Conservation (phyloP, 768 basidiomycete species). For the Tylopilus subfusipes region DNA sequence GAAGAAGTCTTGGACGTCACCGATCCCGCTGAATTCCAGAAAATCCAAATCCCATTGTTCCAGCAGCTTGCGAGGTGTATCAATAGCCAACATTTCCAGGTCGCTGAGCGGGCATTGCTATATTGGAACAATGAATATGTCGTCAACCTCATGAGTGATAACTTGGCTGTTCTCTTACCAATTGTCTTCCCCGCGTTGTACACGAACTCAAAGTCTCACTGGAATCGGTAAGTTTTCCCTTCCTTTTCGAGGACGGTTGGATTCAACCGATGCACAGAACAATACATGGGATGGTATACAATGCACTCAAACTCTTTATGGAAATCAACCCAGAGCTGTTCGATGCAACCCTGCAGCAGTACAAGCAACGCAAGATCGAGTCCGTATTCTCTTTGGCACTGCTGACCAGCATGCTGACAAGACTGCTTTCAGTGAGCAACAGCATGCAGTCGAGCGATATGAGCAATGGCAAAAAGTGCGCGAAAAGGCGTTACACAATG, state of each 20-base stretch:
- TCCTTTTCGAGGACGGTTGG: background rate
- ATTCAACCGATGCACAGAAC: slow-evolving; percentile 53
- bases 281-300: slow-evolving; percentile 99
- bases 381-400: slow-evolving; percentile 41
- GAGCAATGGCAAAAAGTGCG: slow-evolving; percentile 88
- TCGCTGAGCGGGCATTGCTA: slow-evolving; percentile 92
- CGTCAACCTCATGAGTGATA: slow-evolving; percentile 98
- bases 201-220: slow-evolving; percentile 94
- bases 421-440: slow-evolving; percentile 64
- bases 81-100: slow-evolving; percentile 99
- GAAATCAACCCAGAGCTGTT: slow-evolving; percentile 97
- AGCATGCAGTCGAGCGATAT: slow-evolving; percentile 79
- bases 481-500: slow-evolving; percentile 69
- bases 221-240: slow-evolving; percentile 79
- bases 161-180: slow-evolving; percentile 81
- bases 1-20: slow-evolving; percentile 99
- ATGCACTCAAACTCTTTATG: slow-evolving; percentile 97
- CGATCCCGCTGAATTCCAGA: slow-evolving; percentile 92
- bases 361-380: slow-evolving; percentile 84
- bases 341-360: slow-evolving; percentile 89
- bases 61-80: slow-evolving; percentile 94
- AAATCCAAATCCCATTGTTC: slow-evolving; percentile 91
- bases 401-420: slow-evolving; percentile 1
- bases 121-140: slow-evolving; percentile 99
- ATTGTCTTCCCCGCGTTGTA: slow-evolving; percentile 97